These are phyloP conservation scores for Eudorina sp. DNA, from an alignment of 139 green algal genomes.

Conservation along the genomic window DNA sequence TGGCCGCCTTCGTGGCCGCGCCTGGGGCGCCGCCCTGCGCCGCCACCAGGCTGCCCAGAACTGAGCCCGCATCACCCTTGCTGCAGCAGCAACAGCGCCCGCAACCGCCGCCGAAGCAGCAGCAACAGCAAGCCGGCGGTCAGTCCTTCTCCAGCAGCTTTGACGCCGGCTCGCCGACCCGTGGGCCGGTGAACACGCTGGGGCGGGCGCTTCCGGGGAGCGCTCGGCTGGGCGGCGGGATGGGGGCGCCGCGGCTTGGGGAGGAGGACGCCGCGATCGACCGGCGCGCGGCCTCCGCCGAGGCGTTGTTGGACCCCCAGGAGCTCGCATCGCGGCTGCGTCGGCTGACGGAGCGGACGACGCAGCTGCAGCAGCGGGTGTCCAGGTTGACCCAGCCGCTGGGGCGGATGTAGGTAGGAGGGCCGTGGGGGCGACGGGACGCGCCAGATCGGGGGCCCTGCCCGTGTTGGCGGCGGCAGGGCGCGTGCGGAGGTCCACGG, in stretches of 20 bases:
- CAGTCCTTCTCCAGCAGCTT: neutral
- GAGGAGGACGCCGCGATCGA: no score
- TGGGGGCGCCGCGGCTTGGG: neutral
- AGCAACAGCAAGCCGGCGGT: neutral
- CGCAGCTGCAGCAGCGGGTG: slow-evolving; percentile 33
- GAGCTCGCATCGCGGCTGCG: slow-evolving; percentile 20
- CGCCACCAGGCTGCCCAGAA: neutral
- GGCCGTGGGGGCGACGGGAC: no score
- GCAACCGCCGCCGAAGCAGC: no score
- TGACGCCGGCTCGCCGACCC: neutral
- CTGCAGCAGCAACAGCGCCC: no score
- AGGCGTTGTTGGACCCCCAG: neutral
- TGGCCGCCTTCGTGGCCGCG: no score
- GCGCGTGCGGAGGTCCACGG: no score
- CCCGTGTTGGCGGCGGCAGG: no score
- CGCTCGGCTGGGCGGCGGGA: no score
- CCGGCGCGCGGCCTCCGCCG: no score
- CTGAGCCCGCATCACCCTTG: neutral
- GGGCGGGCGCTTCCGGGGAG: no score
- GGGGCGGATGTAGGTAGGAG: no score
- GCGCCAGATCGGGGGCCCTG: no score
- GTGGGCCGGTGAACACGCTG: neutral
- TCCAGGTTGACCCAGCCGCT: neutral
- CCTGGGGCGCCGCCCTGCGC: neutral
- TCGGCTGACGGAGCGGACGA: slow-evolving; percentile 3